Evolutionary conservation across 176 grass and related monocot species (phyloP), one percentile per base, ranked within the genome.

Genomic region (Aegilops longissima): DNA sequence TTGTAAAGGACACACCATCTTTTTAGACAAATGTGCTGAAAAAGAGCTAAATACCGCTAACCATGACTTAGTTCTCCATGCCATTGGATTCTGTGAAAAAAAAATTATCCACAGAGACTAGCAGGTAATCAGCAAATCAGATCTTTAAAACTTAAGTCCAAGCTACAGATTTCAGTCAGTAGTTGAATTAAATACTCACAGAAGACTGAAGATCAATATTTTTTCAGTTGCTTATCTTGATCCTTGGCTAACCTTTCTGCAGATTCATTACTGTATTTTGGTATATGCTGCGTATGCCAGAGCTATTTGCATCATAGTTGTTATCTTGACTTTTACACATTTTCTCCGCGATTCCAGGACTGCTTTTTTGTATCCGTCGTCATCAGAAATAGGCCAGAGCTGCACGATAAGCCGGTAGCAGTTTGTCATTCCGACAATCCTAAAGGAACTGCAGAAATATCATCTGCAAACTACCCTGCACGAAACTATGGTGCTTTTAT

Each of bases 281-380:
- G 89, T 94, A 76, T 91, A 79, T 44, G 76, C 84, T 76, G 82
- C 87, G 88, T 80, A 85, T 45, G 17, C 78, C 87, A 69, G 77
- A 83, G 12, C 75, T 93, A 79, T 68, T 79, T 86, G 85, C 69
- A 8, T 35, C 80, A 61, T 76, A 72, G 27, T 75, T 87, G 18
- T 34, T 80, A 51, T 62, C 73, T 56, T 91, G 72, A 89, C 70
- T 39, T 80, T 94, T 42, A 80, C 71, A 74, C 65, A 85, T 64
- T n/a, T 3, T 77, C 84, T 77, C 52, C 71, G 17, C 61, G 79
- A 83, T 84, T 58, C 27, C 42, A 96, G 96, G 96, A 98, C 73
- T 96, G 90, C 66, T 98, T 98, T 86, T 98, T 98, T 66, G 96
- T 98, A 73, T 95, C 96, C 8, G 93, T 98, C 25, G 91, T 98